A percentile compares a stretch with the other conserved stretches of the same genome.
Conservation (phyloP, 257 asterid species). For the Oldenlandia corymbosa region DNA sequence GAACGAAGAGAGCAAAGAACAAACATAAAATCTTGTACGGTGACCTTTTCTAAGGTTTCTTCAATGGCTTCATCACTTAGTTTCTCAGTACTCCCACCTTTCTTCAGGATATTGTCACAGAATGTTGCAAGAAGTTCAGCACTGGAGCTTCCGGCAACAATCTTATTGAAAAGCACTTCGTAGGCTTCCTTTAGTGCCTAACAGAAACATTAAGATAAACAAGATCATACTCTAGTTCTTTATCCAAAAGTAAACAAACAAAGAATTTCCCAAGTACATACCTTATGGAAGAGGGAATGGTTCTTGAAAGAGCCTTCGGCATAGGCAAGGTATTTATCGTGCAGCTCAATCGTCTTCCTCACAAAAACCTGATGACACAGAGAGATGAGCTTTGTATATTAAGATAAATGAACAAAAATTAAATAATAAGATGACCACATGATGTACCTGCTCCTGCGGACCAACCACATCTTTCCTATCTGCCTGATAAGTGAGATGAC, state of each 20-base stretch:
- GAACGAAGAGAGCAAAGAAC: not conserved
- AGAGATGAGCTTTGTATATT: conserved; percentile 16
- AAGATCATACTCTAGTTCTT: not conserved
- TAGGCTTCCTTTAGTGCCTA: conserved; percentile 99
- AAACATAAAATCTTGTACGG: not conserved
- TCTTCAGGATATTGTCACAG: conserved; percentile 95
- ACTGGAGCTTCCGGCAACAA: conserved; percentile 96
- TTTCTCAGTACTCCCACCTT: conserved; percentile 98
- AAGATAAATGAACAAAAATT: conserved; percentile 13
- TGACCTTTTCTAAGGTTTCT: conserved; percentile 97
- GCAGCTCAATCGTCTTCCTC: conserved; percentile 87
- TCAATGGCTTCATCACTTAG: conserved; percentile 98
- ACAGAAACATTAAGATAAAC: conserved; percentile 6
- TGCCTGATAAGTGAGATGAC: conserved; percentile 67
- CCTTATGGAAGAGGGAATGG: conserved; percentile 99
- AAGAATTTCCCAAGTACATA: conserved; percentile 24
- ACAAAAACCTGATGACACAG: conserved; percentile 65
- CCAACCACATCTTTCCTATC: conserved; percentile 88
- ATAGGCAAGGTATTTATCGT: conserved; percentile 90
- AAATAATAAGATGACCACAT: not conserved
- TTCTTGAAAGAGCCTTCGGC: conserved; percentile 79
- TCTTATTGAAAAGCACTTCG: conserved; percentile 94
- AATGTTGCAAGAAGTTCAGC: conserved; percentile 98
- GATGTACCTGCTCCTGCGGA: conserved; percentile 81
- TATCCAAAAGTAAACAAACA: not conserved